Base-by-base conservation (phyloP, 169 alveolate species). In the Ichthyophthirius multifiliis region DNA sequence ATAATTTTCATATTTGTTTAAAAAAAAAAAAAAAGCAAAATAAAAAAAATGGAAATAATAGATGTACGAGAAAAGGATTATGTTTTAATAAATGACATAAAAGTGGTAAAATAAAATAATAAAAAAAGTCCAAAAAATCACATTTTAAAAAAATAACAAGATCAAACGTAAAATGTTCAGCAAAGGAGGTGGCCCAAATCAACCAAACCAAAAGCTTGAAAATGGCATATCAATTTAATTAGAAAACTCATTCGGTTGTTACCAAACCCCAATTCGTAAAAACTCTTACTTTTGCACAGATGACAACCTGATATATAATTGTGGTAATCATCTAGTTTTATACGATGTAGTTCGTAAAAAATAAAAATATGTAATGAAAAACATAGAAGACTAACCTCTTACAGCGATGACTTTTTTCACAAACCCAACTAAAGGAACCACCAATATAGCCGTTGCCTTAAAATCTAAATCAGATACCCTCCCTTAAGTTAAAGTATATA, bases 251-350 rank as follows among this genome's bases (percentile, higher is more conserved):
- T 76, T 76, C 41, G 83, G 83, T n/a, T 76, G 83, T 16, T 62
- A 48, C 39, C 35, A 76, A 43, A 55, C 46, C 6, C 83, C 83
- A 48, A 76, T 76, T 1, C 32, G 76, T 23, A 76, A 76, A 16
- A 76, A 76, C 18, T 48, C 76, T n/a, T 34, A 39, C 30, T 76
- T 76, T 62, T 67, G 65, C 46, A 76, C 65, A 18, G 83, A 76
- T 76, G 83, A 76, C 35, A 76, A 75, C n/a, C 62, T 76, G 4
- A 44, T 76, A 41, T 76, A 48, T 41, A 62, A 45, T 15, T 39
- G 76, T 39, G 83, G 83, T 15, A 76, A 76, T 39, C 83, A 76
- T 44, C 41, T 76, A 3, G 83, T 76, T 27, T 55, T 76, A 55
- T 76, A 76, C 3, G 83, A 76, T 43, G 67, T 76, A 6, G 67